Percentiles rank a stretch among this genome's conserved stretches.
Evolutionary conservation across 2,329 filamentous ascomycete species (phyloP).

Genomic region (Xylariomycetidae sp.): DNA sequence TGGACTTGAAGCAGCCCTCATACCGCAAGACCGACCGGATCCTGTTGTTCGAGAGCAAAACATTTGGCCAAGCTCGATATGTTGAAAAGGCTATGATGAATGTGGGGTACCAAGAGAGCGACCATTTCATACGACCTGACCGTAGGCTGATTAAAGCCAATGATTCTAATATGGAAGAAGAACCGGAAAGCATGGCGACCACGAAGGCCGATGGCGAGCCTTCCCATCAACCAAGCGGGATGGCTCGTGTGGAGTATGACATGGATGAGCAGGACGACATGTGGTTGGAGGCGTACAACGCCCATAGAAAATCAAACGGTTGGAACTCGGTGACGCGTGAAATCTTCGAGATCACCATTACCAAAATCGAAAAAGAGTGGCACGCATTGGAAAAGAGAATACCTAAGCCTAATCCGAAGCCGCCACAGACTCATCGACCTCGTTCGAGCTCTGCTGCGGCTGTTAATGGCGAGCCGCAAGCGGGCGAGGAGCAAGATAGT

Average conservation of each 20-base stretch:
- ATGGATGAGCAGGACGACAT: constrained; percentile 99
- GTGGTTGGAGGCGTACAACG: constrained; percentile 85
- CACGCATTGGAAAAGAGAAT: constrained; percentile 93
- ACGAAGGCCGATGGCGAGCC: constrained; percentile 55
- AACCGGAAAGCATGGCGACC: constrained; percentile 42
- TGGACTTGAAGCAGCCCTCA: constrained; percentile 72
- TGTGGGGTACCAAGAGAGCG: constrained; percentile 92
- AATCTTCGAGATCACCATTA: constrained; percentile 96
- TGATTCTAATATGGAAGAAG: constrained; percentile 57
- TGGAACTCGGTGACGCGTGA: constrained; percentile 85
- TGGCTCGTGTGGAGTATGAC: constrained; percentile 93
- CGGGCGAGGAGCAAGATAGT: constrained; percentile 90
- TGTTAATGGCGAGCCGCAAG: constrained; percentile 86
- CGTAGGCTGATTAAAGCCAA: constrained; percentile 63
- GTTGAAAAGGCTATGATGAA: constrained; percentile 96
- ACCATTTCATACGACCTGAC: constrained; percentile 77
- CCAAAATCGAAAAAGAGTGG: constrained; percentile 99
- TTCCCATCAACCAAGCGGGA: constrained; percentile 38
- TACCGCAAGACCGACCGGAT: constrained; percentile 78
- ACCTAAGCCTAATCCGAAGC: constrained; percentile 93
- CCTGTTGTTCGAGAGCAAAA: constrained; percentile 76
- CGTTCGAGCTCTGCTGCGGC: constrained; percentile 91
- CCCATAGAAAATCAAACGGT: constrained; percentile 66
- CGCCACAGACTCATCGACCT: constrained; percentile 88
- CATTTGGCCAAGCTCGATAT: constrained; percentile 79